phyloP scores from a whole-genome alignment of 805 yeast genomes.

The Lachancea cidri region DNA sequence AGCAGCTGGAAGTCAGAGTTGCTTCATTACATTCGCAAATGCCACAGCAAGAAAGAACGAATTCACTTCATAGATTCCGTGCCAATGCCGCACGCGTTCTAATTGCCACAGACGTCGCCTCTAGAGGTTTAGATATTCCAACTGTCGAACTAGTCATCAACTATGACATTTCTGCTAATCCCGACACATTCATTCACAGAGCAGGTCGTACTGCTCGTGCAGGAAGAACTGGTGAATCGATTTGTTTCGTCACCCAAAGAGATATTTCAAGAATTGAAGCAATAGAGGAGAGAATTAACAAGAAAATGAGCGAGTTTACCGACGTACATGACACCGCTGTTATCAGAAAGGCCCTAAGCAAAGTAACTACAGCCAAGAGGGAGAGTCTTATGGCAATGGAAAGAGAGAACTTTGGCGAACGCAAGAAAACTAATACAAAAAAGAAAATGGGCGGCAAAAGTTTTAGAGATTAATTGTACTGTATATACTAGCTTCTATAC shows the following conservation, averaged over 20 bases:
- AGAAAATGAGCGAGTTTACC: conserved; percentile 72
- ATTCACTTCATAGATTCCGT: conserved; percentile 85
- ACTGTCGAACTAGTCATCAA: conserved; percentile 84
- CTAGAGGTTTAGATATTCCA: conserved; percentile 96
- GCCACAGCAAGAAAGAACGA: conserved; percentile 89
- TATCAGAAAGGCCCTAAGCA: conserved; percentile 63
- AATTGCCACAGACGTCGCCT: conserved; percentile 95
- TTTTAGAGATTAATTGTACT: conserved; percentile 8
- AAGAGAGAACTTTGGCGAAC: conserved; percentile 80
- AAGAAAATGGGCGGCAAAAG: conserved; percentile 29
- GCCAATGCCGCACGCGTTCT: conserved; percentile 92
- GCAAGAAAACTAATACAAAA: conserved; percentile 45
- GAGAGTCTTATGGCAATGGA: conserved; percentile 95
- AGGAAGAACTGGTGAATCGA: conserved; percentile 79
- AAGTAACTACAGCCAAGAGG: conserved; percentile 76
- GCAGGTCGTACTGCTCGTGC: conserved; percentile 99
- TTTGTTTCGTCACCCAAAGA: conserved; percentile 78
- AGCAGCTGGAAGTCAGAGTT: conserved; percentile 69
- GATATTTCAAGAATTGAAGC: conserved; percentile 78
- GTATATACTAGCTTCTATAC: neutral
- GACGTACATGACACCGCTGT: conserved; percentile 70
- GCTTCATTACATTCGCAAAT: conserved; percentile 91
- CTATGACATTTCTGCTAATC: conserved; percentile 91
- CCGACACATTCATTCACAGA: conserved; percentile 94
- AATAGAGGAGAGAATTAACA: conserved; percentile 78